Percentiles rank a stretch among this genome's conserved stretches.
Evolutionary conservation across 164 flowering plant genomes (phyloP).

Genomic region (Sextonia rubra): DNA sequence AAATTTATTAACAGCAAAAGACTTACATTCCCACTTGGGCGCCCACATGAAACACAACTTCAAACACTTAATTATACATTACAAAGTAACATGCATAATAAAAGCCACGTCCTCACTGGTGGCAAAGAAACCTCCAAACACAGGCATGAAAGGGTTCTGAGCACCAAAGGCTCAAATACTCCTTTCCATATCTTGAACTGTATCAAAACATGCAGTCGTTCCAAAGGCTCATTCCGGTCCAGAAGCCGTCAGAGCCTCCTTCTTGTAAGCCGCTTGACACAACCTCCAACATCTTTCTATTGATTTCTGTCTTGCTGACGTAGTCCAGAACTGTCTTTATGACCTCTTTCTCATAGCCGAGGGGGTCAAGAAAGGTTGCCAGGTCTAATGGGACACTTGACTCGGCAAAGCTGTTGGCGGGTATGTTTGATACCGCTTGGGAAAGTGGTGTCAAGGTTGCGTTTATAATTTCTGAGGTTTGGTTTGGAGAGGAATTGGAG

Average conservation of each 20-base stretch:
- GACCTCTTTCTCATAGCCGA: conserved; percentile 26
- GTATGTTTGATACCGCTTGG: conserved; percentile 11
- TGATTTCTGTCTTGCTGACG: conserved; percentile 15
- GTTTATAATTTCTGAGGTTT: conserved; percentile 14
- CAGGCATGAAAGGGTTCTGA: not conserved
- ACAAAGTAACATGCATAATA: no score
- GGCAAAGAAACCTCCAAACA: not conserved
- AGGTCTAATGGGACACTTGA: conserved; percentile 6
- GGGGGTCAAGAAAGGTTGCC: conserved; percentile 12
- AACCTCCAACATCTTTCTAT: conserved; percentile 5
- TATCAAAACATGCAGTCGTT: conserved; percentile 8
- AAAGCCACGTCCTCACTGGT: not conserved
- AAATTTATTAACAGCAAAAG: no score
- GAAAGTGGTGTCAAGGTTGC: conserved; percentile 13
- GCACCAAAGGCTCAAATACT: not conserved
- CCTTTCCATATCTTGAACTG: not conserved
- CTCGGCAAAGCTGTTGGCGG: conserved; percentile 6
- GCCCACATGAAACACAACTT: no score
- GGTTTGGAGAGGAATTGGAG: conserved; percentile 39
- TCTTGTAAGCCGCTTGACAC: conserved; percentile 2
- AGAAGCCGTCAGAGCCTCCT: conserved; percentile 37
- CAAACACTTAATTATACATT: no score
- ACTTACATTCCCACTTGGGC: no score
- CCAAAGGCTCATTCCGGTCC: conserved; percentile 42
- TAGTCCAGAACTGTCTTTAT: conserved; percentile 22